Base-by-base conservation (phyloP, 805 yeast genomes). In the Priceomyces haplophilus region DNA sequence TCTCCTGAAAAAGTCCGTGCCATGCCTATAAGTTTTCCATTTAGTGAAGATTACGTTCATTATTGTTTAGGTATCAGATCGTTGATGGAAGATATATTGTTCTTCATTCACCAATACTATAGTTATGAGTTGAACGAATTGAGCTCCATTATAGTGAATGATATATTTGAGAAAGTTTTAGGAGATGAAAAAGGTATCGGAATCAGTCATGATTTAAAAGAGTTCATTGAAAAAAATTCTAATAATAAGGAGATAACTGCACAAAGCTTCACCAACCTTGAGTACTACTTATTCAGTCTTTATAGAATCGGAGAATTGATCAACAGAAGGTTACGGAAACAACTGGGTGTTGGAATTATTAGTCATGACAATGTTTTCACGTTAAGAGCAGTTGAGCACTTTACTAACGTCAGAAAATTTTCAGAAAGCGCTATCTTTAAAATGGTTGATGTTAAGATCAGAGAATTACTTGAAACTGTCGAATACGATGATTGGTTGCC, bases 191-290 rank as follows among this genome's bases (percentile, higher is more conserved):
- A 59, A 12, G 68, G 66, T 1, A 55, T 78, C 34, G 78, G 86
- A 1, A 85, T 91, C 1, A 76, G 88, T 51, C 71, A 71, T 44
- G 75, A 68, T 46, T 62, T 70, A 32, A 79, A 82, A 46, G 78
- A 86, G 37, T 73, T 78, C 43, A 72, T 75, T 11, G 80, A 81
- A 46, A 74, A 85, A 38, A 76, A 79, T 50, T 75, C 89, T 2
- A 78, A 83, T 10, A 85, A 89, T 48, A 86, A 95, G 56, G 98
- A 91, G 62, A 90, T 88, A 51, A 77, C 88, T 20, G 84, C 96
- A 0, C 98, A 93, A 67, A 87, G 88, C 51, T 73, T 87, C 51
- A 84, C 93, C 44, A 89, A 93, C 59, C 68, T 91, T 54, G 97
- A 91, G 58, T 88, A 86, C 59, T 91, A 90, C 60, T 74, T 86